Percentiles rank a stretch among this genome's conserved stretches.
phyloP scores from a whole-genome alignment of 257 asterid species.

The Nicotiana undulata region DNA sequence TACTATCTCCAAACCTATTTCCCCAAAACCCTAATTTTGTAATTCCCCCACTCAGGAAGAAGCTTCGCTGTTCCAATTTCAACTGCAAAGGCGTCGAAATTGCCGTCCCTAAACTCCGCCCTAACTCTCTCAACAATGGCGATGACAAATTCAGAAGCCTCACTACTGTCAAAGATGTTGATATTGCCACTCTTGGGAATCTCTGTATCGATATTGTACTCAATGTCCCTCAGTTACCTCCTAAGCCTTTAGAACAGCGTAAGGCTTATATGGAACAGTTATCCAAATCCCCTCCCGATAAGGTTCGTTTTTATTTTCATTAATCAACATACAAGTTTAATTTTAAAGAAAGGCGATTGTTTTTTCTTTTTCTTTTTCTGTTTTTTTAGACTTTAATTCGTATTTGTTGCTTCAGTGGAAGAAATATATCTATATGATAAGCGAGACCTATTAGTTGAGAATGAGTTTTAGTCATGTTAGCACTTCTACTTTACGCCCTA shows the following conservation, averaged over 20 bases:
- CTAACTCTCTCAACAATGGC: conserved; percentile 20
- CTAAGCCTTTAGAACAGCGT: conserved; percentile 53
- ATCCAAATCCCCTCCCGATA: conserved; percentile 76
- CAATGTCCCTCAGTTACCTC: conserved; percentile 76
- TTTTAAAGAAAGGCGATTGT: no score
- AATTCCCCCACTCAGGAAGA: not conserved
- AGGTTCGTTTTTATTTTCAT: conserved; percentile 32
- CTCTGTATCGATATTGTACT: conserved; percentile 89
- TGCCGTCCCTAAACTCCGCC: conserved; percentile 32
- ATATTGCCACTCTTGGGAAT: conserved; percentile 84
- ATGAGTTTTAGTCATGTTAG: no score
- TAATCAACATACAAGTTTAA: not conserved
- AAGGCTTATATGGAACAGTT: conserved; percentile 67
- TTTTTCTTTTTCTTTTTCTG: no score
- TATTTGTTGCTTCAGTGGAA: no score
- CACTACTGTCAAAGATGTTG: conserved; percentile 52
- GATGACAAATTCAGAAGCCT: conserved; percentile 37
- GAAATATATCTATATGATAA: no score
- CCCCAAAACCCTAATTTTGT: conserved; percentile 45
- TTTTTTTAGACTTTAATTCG: no score
- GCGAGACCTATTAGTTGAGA: no score
- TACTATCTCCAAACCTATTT: conserved; percentile 30
- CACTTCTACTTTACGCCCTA: no score
- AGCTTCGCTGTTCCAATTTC: conserved; percentile 19
- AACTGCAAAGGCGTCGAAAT: conserved; percentile 42